These are phyloP conservation scores for Candida xyloterini DNA, from an alignment of 805 yeast genomes.

Conservation along the genomic window DNA sequence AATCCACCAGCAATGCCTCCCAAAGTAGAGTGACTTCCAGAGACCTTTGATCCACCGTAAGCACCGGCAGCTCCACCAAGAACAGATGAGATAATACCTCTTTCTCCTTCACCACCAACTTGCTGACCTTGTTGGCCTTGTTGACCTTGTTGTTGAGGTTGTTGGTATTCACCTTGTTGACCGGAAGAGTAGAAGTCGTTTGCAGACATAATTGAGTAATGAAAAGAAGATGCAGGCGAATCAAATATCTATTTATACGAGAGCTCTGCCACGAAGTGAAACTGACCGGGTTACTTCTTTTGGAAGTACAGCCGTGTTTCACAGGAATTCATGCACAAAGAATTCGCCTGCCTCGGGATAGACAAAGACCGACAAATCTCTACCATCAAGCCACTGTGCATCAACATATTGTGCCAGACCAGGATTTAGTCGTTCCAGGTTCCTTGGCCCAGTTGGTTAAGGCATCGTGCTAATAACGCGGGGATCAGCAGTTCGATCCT, in stretches of 20 bases:
- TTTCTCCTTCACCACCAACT: constrained; percentile 32
- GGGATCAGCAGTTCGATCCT: constrained; percentile 84
- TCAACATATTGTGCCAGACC: neutral
- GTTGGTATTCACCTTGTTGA: constrained; percentile 36
- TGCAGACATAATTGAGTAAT: constrained; percentile 44
- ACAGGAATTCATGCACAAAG: neutral
- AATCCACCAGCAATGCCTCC: constrained; percentile 53
- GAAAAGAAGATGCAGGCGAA: neutral
- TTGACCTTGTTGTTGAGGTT: constrained; percentile 31
- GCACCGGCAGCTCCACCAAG: constrained; percentile 56
- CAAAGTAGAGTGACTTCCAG: constrained; percentile 40
- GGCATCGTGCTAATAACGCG: constrained; percentile 45
- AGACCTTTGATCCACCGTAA: constrained; percentile 45
- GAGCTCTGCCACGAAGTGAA: neutral
- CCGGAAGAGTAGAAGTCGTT: constrained; percentile 53
- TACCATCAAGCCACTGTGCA: neutral
- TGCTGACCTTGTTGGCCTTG: constrained; percentile 34
- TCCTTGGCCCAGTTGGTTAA: constrained; percentile 45
- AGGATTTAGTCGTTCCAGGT: constrained; percentile 16
- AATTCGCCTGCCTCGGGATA: constrained; percentile 1
- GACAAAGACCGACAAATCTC: neutral
- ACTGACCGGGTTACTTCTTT: constrained; percentile 7
- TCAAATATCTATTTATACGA: constrained; percentile 1
- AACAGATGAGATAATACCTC: constrained; percentile 44
- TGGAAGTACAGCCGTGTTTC: constrained; percentile 2